Base-by-base conservation (phyloP, 805 yeast species). In the Candida schatavii region DNA sequence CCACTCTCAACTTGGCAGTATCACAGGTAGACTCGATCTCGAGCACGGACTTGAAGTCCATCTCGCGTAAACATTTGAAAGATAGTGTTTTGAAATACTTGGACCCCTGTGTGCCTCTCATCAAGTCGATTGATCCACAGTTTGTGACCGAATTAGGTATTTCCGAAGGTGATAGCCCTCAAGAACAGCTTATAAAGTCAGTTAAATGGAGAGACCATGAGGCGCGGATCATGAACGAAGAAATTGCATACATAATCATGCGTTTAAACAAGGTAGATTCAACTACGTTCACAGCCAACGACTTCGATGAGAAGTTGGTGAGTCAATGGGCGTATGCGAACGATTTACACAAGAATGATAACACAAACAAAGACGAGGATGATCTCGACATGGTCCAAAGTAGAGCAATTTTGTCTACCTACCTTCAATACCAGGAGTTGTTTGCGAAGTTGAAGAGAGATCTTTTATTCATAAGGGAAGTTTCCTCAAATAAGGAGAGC, bases 401-500 rank as follows among this genome's bases (percentile, higher is more conserved):
- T 49, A 76, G 83, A 46, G 87, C 89, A 54, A 81, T 91, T 48
- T 62, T 89, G 33, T 66, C 80, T 43, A 85, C 97, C 0, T 91
- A 75, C 61, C 77, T 89, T 52, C 80, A 78, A 52, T 91, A 85
- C 66, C 77, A 80, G 51, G 66, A 78, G 46, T 64, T 85, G 35
- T 67, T 85, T 43, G 74, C 84, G 26, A 78, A 87, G 46, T 75
- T 88, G 38, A 77, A 80, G 57, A 81, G 98, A 64, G 97, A 88
- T 52, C 60, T 71, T 45, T 53, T 73, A 18, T 62, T 84, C 31
- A 66, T 78, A 35, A 61, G 57, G 11, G 62, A 66, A 37, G 49
- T 70, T 31, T 45, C 53, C 45, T 43, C 25, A 3, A 26, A 39
- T 20, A 37, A 53, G 17, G 51, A 46, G n/a, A 36, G 35, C 13